These are phyloP conservation scores for Handroanthus guayacan DNA, from an alignment of 257 asterid species.

Conservation along the genomic window DNA sequence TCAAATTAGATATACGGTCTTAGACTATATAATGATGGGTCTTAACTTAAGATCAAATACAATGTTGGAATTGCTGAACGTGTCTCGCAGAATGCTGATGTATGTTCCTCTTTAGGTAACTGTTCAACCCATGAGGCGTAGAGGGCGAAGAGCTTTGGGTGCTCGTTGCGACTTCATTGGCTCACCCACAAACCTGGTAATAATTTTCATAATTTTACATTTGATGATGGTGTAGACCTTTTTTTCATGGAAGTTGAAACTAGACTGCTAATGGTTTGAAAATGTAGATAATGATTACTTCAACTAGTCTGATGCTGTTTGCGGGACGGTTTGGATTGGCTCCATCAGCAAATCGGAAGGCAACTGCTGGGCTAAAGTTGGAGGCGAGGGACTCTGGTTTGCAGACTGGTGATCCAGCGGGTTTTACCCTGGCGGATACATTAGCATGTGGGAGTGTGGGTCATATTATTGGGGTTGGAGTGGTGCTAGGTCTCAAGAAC, in stretches of 20 bases:
- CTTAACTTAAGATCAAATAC: no score
- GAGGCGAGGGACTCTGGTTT: conserved; percentile 88
- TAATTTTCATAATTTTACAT: background rate
- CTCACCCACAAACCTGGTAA: conserved; percentile 88
- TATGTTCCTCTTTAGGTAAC: conserved; percentile 45
- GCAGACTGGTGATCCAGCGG: conserved; percentile 97
- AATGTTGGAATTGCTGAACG: no score
- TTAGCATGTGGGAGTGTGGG: conserved; percentile 91
- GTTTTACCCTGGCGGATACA: conserved; percentile 94
- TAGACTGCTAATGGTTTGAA: background rate
- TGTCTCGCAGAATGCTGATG: background rate
- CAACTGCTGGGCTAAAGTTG: conserved; percentile 82
- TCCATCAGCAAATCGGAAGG: conserved; percentile 93
- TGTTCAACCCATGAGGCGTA: conserved; percentile 56
- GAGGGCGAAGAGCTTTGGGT: conserved; percentile 72
- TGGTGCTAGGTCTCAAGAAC: conserved; percentile 91
- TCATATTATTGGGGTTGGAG: conserved; percentile 94
- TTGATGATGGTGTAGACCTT: background rate
- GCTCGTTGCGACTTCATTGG: conserved; percentile 96
- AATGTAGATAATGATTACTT: conserved; percentile 79
- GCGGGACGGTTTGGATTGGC: conserved; percentile 97
- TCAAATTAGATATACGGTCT: no score
- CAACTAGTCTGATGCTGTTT: conserved; percentile 87
- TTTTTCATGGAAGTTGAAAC: background rate
- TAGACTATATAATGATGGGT: no score